A percentile compares a stretch with the other conserved stretches of the same genome.
phyloP scores from a whole-genome alignment of 768 basidiomycete species.

The Boletus fagicola region DNA sequence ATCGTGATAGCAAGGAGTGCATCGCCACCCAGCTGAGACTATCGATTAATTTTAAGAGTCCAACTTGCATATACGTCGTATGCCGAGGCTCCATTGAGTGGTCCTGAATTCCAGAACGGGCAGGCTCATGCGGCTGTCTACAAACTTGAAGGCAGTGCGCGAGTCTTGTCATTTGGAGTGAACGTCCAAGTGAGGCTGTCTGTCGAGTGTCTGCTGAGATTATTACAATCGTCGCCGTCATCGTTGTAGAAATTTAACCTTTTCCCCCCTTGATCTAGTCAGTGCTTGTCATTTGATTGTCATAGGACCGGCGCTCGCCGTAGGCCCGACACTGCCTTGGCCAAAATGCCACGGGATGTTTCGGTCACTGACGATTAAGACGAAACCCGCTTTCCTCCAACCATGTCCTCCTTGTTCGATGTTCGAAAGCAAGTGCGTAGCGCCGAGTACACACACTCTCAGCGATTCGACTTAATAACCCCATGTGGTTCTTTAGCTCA shows the following conservation, averaged over 20 bases:
- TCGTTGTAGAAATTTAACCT: background rate
- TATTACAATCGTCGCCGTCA: background rate
- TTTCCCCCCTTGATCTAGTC: no score
- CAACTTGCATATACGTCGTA: no score
- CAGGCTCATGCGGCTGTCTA: slow-evolving; percentile 18
- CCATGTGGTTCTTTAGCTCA: slow-evolving; percentile 50
- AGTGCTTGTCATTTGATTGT: background rate
- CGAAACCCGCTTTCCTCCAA: background rate
- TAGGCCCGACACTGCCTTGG: background rate
- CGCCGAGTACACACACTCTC: background rate
- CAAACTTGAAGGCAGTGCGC: background rate
- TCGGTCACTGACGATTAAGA: no score
- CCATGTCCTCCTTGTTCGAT: slow-evolving; percentile 53
- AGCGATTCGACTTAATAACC: slow-evolving; percentile 8
- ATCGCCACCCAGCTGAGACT: no score
- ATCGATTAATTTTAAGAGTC: no score
- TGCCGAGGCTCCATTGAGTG: no score
- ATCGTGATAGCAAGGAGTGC: no score
- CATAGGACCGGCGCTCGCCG: background rate
- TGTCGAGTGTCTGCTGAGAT: background rate
- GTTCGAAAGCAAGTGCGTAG: slow-evolving; percentile 63
- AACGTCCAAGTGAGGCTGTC: background rate
- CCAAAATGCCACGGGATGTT: background rate
- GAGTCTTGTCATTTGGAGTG: background rate
- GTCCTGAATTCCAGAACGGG: no score